Evolutionary conservation across 176 grass and related monocot genomes (phyloP), one percentile per base, ranked within the genome.

Genomic region (Rhynchospora tenuis): DNA sequence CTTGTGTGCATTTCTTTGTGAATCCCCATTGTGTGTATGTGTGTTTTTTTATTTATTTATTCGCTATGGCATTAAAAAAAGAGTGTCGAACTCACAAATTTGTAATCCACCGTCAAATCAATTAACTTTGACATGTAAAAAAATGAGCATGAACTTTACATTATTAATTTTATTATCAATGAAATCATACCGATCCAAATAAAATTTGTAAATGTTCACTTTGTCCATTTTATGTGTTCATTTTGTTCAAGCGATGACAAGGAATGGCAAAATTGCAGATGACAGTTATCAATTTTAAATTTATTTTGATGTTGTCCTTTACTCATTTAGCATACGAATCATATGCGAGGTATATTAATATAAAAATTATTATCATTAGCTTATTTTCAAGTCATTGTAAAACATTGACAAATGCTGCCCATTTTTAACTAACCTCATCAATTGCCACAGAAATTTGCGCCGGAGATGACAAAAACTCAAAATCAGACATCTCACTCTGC

Each of bases 401-500:
- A 38, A 38, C 33, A 38, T 4, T 38, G 33, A 38, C 33, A 38
- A 4, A 38, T 38, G 33, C 33, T 2, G 33, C 33, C 33, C 33
- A 38, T 38, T 38, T 38, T 38, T 38, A 38, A 38, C 33, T 38
- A 38, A 24, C 27, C 11, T 64, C 80, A 82, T 52, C 2, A 64
- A 46, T 54, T 7, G 61, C 16, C 61, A 68, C 61, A 67, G 22
- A 29, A 14, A 27, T 47, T 17, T n/a, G 22, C 33, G 61, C 45
- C 24, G n/a, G 22, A 64, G 15, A 26, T 15, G 5, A 82, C 45
- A 9, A 50, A 19, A 82, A 19, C 38, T 68, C 5, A 4, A 82
- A 3, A 82, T 68, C 17, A 68, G 80, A 82, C 80, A 82, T 82
- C 80, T 66, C 60, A 64, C 45, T 38, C 59, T 65, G 61, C 59